A percentile compares a stretch with the other conserved stretches of the same genome.
Evolutionary conservation across 108 stramenopile genomes (phyloP).

Genomic region (Conticribra guillardii): DNA sequence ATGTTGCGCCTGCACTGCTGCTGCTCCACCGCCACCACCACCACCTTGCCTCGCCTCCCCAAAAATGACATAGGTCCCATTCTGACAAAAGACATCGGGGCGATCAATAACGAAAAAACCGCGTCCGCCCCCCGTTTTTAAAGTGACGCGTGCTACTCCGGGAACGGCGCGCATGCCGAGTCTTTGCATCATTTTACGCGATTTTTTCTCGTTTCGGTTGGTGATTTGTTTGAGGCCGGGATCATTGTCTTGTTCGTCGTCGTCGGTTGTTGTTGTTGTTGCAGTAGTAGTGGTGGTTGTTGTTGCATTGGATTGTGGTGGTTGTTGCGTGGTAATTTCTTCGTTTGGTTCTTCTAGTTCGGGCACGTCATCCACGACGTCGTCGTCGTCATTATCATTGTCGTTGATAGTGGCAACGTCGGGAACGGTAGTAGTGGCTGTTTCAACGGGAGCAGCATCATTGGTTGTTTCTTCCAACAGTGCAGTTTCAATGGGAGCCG

Average conservation of each 20-base stretch:
- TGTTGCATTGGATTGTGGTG: neutral
- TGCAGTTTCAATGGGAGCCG: too few relatives aligned
- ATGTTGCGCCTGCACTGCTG: constrained; percentile 17
- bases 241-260: neutral
- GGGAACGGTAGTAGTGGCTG: too few relatives aligned
- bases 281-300: neutral
- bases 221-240: constrained; percentile 21
- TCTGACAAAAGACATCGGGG: constrained; percentile 68
- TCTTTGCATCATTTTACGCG: constrained; percentile 83
- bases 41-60: constrained; percentile 61
- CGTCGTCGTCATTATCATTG: constrained; percentile 21
- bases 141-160: constrained; percentile 72
- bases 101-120: constrained; percentile 76
- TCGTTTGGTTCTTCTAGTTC: constrained; percentile 9
- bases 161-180: constrained; percentile 74
- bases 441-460: too few relatives aligned
- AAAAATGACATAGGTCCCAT: constrained; percentile 83
- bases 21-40: neutral
- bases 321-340: constrained; percentile 11
- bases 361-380: constrained; percentile 32
- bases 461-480: too few relatives aligned
- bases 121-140: constrained; percentile 71
- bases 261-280: neutral
- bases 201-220: constrained; percentile 88
- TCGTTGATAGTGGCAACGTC: constrained; percentile 45